Evolutionary conservation across 2,329 filamentous ascomycete genomes (phyloP), one percentile per base, ranked within the genome.

Genomic region (Aspergillus spinulosporus): DNA sequence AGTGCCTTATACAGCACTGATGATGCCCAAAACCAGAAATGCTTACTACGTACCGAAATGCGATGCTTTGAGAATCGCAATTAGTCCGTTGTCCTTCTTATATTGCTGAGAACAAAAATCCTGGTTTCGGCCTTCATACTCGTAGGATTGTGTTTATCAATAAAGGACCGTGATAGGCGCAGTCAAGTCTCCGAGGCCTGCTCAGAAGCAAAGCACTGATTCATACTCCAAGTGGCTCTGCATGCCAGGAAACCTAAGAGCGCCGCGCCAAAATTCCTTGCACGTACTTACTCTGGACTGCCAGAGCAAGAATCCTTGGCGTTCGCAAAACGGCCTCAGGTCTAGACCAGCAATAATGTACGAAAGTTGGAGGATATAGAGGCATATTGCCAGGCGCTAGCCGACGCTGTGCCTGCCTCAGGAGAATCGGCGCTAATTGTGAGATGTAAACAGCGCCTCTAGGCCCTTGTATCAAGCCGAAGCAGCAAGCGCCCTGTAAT

Each of bases 181-280:
- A 52, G 43, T 34, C 11, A 14, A 52, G 21, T 31, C 49, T 45
- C 42, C 15, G 32, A 44, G 11, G 15, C 31, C 28, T 52, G 49
- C 49, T 40, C 5, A 52, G 11, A 44, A 44, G 14, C 47, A 21
- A 51, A 51, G 39, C 29, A 51, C 29, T 9, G 39, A 45, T 52
- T 31, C 40, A 52, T 52, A 14, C 31, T 52, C 29, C 36, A 14
- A n/a, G 42, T 52, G 49, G 49, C 49, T 52, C 39, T 45, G 40
- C 31, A 39, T n/a, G 21, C 40, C 31, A 32, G 31, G 40, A 37
- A 34, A 37, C 40, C 42, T 46, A 52, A 39, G 2, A 21, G 32
- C 40, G 40, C 31, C 49, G 34, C 32, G 49, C 3, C 21, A 4
- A 9, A 21, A 39, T 39, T 39, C 12, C 36, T 3, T 39, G 11